These are phyloP conservation scores for Sugiyamaella marilandica DNA, from an alignment of 805 yeast species.

Conservation along the genomic window DNA sequence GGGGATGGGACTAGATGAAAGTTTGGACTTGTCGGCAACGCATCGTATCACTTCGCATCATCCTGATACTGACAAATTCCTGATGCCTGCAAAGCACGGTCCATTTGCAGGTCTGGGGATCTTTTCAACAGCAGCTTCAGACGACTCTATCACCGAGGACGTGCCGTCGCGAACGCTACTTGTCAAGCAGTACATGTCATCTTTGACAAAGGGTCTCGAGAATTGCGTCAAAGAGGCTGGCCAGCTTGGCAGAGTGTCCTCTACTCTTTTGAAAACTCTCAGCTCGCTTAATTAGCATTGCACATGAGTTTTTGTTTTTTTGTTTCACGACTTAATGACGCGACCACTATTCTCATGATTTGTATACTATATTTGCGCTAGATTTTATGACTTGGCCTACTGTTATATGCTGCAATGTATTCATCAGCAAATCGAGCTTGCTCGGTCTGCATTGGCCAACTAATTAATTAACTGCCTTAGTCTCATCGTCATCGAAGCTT, in stretches of 20 bases:
- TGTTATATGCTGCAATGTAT: too few relatives aligned
- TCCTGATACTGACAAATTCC: conserved; percentile 47
- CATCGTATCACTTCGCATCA: conserved; percentile 32
- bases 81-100: conserved; percentile 52
- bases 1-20: conserved; percentile 38
- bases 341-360: neutral
- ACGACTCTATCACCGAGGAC: conserved; percentile 48
- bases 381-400: too few relatives aligned
- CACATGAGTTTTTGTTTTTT: neutral
- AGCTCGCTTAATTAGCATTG: neutral
- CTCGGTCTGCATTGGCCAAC: too few relatives aligned
- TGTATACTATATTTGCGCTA: neutral
- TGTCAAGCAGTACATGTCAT: conserved; percentile 46
- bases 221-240: conserved; percentile 65
- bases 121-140: conserved; percentile 41
- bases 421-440: too few relatives aligned
- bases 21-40: conserved; percentile 17
- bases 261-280: conserved; percentile 5
- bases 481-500: too few relatives aligned
- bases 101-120: conserved; percentile 63
- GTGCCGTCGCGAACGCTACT: conserved; percentile 49
- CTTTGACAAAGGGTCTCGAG: conserved; percentile 47
- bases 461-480: too few relatives aligned
- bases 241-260: conserved; percentile 53
- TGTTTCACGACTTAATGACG: too few relatives aligned